These are phyloP conservation scores for Phylloporus rhodoxanthus DNA, from an alignment of 768 basidiomycete species.

Conservation along the genomic window DNA sequence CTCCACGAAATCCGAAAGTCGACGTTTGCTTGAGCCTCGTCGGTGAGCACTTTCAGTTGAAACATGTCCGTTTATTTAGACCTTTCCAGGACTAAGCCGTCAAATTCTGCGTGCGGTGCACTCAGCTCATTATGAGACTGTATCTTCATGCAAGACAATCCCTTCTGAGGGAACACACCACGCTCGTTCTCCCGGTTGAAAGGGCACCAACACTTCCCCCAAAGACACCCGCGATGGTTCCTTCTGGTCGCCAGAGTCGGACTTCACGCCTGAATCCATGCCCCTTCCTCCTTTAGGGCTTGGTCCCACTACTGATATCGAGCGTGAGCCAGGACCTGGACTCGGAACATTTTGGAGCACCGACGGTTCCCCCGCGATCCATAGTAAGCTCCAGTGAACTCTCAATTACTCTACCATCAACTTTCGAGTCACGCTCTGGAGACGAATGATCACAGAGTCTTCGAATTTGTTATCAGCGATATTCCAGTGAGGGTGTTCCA, in stretches of 20 bases:
- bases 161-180: conserved; percentile 32
- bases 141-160: conserved; percentile 35
- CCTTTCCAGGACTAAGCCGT: conserved; percentile 64
- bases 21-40: conserved; percentile 63
- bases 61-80: conserved; percentile 8
- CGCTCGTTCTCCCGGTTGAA: conserved; percentile 29
- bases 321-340: conserved; percentile 21
- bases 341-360: conserved; percentile 12
- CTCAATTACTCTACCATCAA: conserved; percentile 26
- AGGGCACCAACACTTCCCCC: conserved; percentile 21
- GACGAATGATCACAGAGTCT: conserved; percentile 31
- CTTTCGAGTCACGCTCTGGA: conserved; percentile 29
- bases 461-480: conserved; percentile 26
- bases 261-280: conserved; percentile 23
- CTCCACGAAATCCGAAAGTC: conserved; percentile 47
- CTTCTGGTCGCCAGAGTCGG: conserved; percentile 26
- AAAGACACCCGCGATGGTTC: conserved; percentile 24
- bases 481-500: conserved; percentile 24
- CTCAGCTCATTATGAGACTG: conserved; percentile 49
- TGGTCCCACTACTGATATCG: conserved; percentile 26
- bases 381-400: conserved; percentile 21
- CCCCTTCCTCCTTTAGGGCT: conserved; percentile 37
- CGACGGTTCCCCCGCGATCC: conserved; percentile 6
- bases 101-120: conserved; percentile 38
- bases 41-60: conserved; percentile 42